Conservation (phyloP, 768 basidiomycete genomes). For the Podaxis sp. region DNA sequence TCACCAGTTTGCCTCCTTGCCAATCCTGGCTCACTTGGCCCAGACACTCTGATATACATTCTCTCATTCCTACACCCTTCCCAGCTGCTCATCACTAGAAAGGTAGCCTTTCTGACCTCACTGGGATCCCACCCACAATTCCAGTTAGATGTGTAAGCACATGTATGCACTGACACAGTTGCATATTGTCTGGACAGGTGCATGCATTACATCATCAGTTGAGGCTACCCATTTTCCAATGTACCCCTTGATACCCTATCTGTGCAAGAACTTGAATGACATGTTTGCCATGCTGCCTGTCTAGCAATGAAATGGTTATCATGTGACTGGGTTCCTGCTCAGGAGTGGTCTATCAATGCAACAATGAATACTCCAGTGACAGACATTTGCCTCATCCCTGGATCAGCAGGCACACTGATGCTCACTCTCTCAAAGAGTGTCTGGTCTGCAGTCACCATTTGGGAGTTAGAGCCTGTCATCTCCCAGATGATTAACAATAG, state of each 20-base stretch:
- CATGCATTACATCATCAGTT: constrained; percentile 44
- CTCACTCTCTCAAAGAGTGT: constrained; percentile 57
- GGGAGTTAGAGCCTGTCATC: constrained; percentile 39
- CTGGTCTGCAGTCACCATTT: constrained; percentile 58
- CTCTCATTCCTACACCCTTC: constrained; percentile 34
- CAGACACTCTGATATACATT: constrained; percentile 32
- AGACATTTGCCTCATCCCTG: constrained; percentile 54
- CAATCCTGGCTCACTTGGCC: constrained; percentile 13
- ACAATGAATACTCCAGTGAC: constrained; percentile 45
- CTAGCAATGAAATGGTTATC: constrained; percentile 53
- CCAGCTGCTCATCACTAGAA: constrained; percentile 40
- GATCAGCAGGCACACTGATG: constrained; percentile 41
- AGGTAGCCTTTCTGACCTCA: constrained; percentile 30
- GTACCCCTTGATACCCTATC: constrained; percentile 34
- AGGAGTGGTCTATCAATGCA: constrained; percentile 27
- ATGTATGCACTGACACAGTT: constrained; percentile 43
- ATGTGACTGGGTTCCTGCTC: constrained; percentile 15
- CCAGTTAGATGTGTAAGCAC: constrained; percentile 49
- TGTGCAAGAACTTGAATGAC: constrained; percentile 42
- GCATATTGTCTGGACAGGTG: constrained; percentile 58
- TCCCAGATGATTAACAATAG: constrained; percentile 42
- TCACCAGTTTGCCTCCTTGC: constrained; percentile 42
- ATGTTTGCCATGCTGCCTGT: constrained; percentile 41
- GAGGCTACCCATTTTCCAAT: constrained; percentile 52
- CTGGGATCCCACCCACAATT: not conserved